A percentile compares a stretch with the other conserved stretches of the same genome.
These are phyloP conservation scores for Limnomonas spitsbergensis DNA, from an alignment of 139 green algal species.

Conservation along the genomic window DNA sequence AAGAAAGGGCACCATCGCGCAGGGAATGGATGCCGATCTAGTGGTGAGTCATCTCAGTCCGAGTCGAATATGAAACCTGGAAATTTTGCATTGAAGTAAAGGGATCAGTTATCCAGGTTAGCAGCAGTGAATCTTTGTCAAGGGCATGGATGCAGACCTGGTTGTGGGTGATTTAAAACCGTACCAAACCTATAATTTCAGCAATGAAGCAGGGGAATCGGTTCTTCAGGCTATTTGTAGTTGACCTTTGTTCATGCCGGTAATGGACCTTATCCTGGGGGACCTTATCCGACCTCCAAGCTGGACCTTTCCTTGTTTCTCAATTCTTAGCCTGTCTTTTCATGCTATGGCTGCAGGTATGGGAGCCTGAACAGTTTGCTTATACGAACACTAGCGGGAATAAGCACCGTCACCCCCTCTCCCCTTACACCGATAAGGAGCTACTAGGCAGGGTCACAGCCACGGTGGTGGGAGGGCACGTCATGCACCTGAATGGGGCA, in stretches of 20 bases:
- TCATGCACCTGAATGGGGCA: background rate
- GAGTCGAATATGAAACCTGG: background rate
- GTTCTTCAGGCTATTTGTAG: too few species aligned
- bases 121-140: constrained; percentile 5
- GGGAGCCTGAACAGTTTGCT: constrained; percentile 63
- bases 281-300: too few species aligned
- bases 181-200: too few species aligned
- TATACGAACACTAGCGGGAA: constrained; percentile 53
- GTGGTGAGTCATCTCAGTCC: constrained; percentile 52
- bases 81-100: too few species aligned
- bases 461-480: constrained; percentile 68
- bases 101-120: background rate
- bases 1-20: constrained; percentile 67
- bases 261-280: too few species aligned
- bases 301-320: background rate
- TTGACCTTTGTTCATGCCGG: too few species aligned
- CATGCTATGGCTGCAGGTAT: constrained; percentile 51
- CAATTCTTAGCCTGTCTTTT: background rate
- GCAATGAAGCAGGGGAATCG: too few species aligned
- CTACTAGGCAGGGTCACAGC: constrained; percentile 65
- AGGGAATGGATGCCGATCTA: constrained; percentile 82
- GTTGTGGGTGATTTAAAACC: too few species aligned
- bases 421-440: constrained; percentile 56
- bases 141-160: too few species aligned
- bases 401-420: constrained; percentile 71